Conservation (phyloP, 768 basidiomycete species). For the Hygrocybe punicea region DNA sequence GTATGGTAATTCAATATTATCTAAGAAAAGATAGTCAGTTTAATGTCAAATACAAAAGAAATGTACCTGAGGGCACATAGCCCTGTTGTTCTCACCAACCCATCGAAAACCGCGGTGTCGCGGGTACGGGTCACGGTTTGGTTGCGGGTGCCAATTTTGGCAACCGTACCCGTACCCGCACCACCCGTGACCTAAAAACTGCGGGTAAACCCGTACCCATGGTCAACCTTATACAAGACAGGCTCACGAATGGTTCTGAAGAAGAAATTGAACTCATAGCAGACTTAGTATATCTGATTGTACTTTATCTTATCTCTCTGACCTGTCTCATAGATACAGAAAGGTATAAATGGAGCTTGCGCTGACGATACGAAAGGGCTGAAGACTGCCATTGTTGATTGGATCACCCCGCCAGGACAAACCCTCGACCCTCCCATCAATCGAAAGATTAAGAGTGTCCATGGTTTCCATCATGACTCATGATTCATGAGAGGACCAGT, state of each 20-base stretch:
- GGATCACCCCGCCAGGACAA: slow-evolving; percentile 15
- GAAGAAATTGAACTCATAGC: neutral
- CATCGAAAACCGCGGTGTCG: too few species aligned
- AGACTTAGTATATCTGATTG: neutral
- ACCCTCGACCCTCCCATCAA: slow-evolving; percentile 5
- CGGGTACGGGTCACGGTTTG: too few species aligned
- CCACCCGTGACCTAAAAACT: too few species aligned
- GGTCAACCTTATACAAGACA: too few species aligned
- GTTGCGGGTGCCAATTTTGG: too few species aligned
- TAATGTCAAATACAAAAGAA: too few species aligned
- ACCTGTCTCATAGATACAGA: slow-evolving; percentile 7
- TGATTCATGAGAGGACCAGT: slow-evolving; percentile 15
- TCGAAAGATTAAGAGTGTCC: slow-evolving; percentile 13
- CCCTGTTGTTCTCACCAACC: too few species aligned
- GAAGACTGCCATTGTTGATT: slow-evolving; percentile 14
- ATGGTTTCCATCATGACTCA: slow-evolving; percentile 20
- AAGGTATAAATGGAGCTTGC: slow-evolving; percentile 4
- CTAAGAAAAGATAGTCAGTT: too few species aligned
- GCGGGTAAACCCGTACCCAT: too few species aligned
- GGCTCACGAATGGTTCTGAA: neutral
- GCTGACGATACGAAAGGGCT: slow-evolving; percentile 2
- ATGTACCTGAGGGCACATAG: too few species aligned
- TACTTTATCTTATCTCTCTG: neutral
- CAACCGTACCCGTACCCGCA: too few species aligned
- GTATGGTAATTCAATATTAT: too few species aligned